Percentiles rank a stretch among this genome's conserved stretches.
Evolutionary conservation across 2,329 filamentous ascomycete genomes (phyloP).

Genomic region (Blumeriella jaapii): DNA sequence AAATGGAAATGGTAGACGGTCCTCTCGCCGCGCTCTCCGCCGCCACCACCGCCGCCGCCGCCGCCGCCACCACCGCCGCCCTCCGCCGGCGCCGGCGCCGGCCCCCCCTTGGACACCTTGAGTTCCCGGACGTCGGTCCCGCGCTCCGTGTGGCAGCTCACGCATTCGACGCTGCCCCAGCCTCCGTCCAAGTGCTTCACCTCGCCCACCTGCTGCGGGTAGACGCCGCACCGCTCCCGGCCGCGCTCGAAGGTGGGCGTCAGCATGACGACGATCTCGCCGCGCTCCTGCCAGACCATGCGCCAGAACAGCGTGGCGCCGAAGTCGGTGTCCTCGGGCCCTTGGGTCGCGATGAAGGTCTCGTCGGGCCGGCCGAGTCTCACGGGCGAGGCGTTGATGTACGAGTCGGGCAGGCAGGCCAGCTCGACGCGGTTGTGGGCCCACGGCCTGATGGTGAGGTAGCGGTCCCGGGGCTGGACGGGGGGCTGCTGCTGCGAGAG

Average conservation of each 20-base stretch:
- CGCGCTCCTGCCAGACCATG: slow-evolving; percentile 7
- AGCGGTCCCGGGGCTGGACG: too few relatives aligned
- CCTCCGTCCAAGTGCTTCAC: slow-evolving; percentile 4
- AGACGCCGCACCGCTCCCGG: slow-evolving; percentile 13
- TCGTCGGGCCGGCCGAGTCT: too few relatives aligned
- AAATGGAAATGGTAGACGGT: slow-evolving; percentile 14
- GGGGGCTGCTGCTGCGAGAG: too few relatives aligned
- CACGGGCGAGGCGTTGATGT: too few relatives aligned
- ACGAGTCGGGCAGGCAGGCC: too few relatives aligned
- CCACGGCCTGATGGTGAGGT: too few relatives aligned
- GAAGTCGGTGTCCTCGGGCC: too few relatives aligned
- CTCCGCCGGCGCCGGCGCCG: too few relatives aligned
- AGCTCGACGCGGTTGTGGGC: too few relatives aligned
- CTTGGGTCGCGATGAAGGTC: too few relatives aligned
- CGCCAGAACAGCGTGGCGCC: slow-evolving; percentile 5
- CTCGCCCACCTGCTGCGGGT: slow-evolving; percentile 8
- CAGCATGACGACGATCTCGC: slow-evolving; percentile 12
- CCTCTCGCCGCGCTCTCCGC: slow-evolving; percentile 1
- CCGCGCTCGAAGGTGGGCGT: slow-evolving; percentile 10
- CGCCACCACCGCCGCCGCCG: too few relatives aligned
- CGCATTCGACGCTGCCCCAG: slow-evolving; percentile 10
- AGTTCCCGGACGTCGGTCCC: slow-evolving; percentile 10
- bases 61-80: too few relatives aligned
- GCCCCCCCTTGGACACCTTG: background rate
- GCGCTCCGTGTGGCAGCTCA: slow-evolving; percentile 1